Evolutionary conservation across 192 early-diverging fungal genomes (phyloP), one percentile per base, ranked within the genome.

Genomic region (Kickxella alabastrina): DNA sequence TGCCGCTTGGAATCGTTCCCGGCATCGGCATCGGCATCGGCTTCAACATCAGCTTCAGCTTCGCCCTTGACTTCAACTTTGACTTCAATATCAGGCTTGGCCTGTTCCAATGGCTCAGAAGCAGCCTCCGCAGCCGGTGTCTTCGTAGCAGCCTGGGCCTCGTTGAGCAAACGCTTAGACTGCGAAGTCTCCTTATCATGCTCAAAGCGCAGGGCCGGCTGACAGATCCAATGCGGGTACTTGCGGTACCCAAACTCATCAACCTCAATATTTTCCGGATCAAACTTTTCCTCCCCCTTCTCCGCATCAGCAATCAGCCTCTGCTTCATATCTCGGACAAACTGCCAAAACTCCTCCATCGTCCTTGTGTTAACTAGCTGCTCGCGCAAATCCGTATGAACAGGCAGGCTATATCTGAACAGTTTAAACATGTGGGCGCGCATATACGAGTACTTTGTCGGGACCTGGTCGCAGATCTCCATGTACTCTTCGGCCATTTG

Each of bases 361-460:
- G 71, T 75, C 25, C 65, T 59, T 7, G 80, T 84, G 8, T 77
- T 70, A 0, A 76, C 89, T 21, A 97, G 76, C 31, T 70, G 68
- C 18, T 83, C 79, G 24, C 96, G 82, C 21, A 96, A 57, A 52
- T 95, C 95, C 2, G 85, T 82, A 62, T 93, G 87, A 10, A 82
- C 66, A 3, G 81, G 78, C 23, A 98, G 66, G 53, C 85, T 85
- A 19, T 79, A 78, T 14, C 79, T 79, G 67, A 93, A 92, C 29
- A 99, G 77, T 66, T 96, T 97, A 67, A 99, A 99, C 52, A 99
- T 42, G 58, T 99, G 96, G 0, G 79, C 92, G 18, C 91, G 84
- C 21, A 91, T 88, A 59, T 74, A 79, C 10, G 77, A 49, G n/a
- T 81, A 43, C n/a, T 75, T 78, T 3, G 92, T 91, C 26, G 75